A percentile compares a stretch with the other conserved stretches of the same genome.
Conservation (phyloP, 1,284 basidiomycete species). For the Sanghuangporus weigelae region DNA sequence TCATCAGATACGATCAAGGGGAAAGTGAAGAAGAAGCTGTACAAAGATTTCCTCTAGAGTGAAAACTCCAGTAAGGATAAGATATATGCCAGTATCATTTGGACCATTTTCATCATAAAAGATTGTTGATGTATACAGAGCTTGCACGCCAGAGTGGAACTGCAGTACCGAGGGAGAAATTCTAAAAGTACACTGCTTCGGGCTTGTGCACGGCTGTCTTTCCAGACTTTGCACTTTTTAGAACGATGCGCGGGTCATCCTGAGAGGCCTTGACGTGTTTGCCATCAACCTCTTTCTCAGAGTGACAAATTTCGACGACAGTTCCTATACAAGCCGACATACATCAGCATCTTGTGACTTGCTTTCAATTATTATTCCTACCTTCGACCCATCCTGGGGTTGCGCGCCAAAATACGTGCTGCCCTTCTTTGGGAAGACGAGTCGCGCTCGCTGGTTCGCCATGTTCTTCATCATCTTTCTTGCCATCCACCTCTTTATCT, state of each 20-base stretch:
- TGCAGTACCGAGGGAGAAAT: not conserved
- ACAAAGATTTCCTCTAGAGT: not conserved
- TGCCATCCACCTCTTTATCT: not conserved
- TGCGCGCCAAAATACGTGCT: slow-evolving; percentile 13
- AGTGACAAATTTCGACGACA: slow-evolving; percentile 9
- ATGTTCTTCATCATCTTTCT: not conserved
- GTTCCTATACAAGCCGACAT: not conserved
- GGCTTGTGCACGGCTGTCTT: slow-evolving; percentile 17
- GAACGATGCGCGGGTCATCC: slow-evolving; percentile 13
- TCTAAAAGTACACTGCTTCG: slow-evolving; percentile 15
- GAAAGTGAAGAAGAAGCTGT: not conserved
- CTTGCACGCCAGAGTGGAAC: no score
- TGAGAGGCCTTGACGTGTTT: slow-evolving; percentile 14
- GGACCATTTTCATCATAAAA: not conserved
- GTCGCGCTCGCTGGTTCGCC: slow-evolving; percentile 9
- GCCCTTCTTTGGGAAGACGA: slow-evolving; percentile 14
- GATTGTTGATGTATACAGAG: no score
- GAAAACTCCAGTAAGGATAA: not conserved
- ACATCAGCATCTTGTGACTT: not conserved
- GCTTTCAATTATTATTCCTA: not conserved
- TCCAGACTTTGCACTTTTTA: slow-evolving; percentile 15
- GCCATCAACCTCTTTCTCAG: slow-evolving; percentile 13
- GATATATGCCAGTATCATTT: not conserved
- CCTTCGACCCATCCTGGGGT: slow-evolving; percentile 14
- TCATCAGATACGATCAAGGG: not conserved